A percentile compares a stretch with the other conserved stretches of the same genome.
These are phyloP conservation scores for Bryoerythrophyllum caledonicum DNA, from an alignment of 225 moss, liverwort and hornwort species.

Conservation along the genomic window DNA sequence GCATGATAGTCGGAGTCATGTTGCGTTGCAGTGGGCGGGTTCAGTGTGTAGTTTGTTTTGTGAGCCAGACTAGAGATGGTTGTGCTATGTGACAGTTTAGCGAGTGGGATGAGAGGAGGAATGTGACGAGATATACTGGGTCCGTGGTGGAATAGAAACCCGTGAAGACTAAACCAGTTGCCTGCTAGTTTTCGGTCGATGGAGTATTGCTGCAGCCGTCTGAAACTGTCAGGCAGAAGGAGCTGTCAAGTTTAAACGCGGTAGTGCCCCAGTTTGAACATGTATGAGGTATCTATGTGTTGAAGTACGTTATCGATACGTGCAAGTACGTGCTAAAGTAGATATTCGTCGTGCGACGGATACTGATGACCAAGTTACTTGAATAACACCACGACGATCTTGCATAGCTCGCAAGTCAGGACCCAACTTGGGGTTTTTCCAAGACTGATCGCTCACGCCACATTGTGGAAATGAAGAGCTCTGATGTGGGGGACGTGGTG, in stretches of 20 bases:
- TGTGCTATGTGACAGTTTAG: neutral
- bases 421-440: neutral
- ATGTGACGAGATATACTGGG: conserved; percentile 22
- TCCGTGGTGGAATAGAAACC: conserved; percentile 32
- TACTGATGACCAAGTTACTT: neutral
- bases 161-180: conserved; percentile 18
- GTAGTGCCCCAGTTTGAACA: conserved; percentile 24
- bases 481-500: conserved; percentile 1
- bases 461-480: neutral
- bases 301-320: conserved; percentile 1
- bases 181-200: conserved; percentile 18
- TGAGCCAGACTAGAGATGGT: neutral
- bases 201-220: conserved; percentile 35
- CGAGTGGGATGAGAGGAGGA: conserved; percentile 10
- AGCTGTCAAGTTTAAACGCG: conserved; percentile 27
- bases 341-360: neutral
- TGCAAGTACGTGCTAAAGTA: neutral
- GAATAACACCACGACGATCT: neutral
- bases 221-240: conserved; percentile 19
- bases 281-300: conserved; percentile 24
- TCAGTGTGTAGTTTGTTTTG: neutral
- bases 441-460: neutral
- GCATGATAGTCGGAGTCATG: neutral
- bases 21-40: neutral
- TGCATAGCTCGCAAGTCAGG: neutral